Evolutionary conservation across 139 green algal species (phyloP), one percentile per base, ranked within the genome.

Genomic region (Edaphochlamys debaryana): DNA sequence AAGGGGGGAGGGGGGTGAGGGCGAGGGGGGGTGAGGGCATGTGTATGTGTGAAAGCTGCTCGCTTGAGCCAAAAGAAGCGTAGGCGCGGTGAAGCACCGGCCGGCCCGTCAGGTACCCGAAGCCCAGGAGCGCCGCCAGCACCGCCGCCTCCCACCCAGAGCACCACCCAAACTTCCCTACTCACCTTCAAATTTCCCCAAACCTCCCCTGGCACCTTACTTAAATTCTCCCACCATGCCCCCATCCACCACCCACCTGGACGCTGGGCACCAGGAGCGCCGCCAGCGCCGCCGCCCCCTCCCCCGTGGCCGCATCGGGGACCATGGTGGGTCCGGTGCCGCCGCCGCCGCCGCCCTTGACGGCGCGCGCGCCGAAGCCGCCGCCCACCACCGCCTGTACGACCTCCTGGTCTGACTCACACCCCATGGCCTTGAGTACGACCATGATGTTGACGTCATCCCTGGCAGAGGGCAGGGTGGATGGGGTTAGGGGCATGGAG

Each of bases 391-490:
- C 89, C 64, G 77, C 77, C 63, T 74, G 77, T 64, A 83, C 77
- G 32, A 96, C 87, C 90, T 99, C 97, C 87, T 98, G 95, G 85
- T 99, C 97, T 66, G 88, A 96, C 89, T 98, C 94, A 48, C 96
- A 87, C 3, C 97, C 97, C 97, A 99, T 99, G 1, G 97, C 97
- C 80, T 96, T 96, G 70, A 99, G 87, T 54, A 97, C 96, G 1
- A 96, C 85, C 41, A 96, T 87, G 30, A 98, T 93, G 85, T 97
- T 96, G 20, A 99, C 86, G 76, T 99, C 95, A 73, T 98, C 93
- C 69, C 91, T 96, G 82, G 0, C 32, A 38, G 8, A 29, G 22
- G 66, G 38, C 38, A 34, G 27, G 67, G 67, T 38, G 20, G 20
- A 56, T 29, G 64, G 20, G 64, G 64, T 15, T 62, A 62, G 9